Evolutionary conservation across 768 basidiomycete genomes (phyloP).

Genomic region (Cystofilobasidium ferigula): DNA sequence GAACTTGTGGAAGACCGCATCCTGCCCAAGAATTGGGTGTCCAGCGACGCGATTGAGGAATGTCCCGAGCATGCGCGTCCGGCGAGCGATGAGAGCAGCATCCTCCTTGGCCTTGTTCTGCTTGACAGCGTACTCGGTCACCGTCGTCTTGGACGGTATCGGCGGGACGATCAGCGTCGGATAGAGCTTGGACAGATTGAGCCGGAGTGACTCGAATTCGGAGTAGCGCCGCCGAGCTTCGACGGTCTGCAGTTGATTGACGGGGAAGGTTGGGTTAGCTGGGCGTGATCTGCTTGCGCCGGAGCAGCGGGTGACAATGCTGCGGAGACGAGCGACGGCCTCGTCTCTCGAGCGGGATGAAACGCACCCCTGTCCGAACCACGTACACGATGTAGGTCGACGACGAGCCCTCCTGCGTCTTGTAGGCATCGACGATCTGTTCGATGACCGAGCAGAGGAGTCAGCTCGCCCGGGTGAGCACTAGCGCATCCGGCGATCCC

Average conservation of each 20-base stretch:
- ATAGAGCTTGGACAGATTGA: conserved; percentile 71
- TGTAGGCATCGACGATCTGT: conserved; percentile 88
- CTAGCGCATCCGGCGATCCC: background rate
- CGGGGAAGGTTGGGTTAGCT: background rate
- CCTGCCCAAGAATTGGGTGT: conserved; percentile 91
- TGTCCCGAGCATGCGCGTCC: conserved; percentile 89
- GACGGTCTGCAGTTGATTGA: conserved; percentile 47
- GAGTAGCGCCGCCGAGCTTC: conserved; percentile 87
- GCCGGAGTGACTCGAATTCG: conserved; percentile 87
- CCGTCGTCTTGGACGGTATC: conserved; percentile 89
- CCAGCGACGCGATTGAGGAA: conserved; percentile 80
- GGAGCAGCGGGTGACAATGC: no score
- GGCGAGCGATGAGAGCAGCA: conserved; percentile 72
- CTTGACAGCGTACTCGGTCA: conserved; percentile 94
- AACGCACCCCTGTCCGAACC: conserved; percentile 67
- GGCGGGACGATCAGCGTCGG: conserved; percentile 95
- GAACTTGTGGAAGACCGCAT: conserved; percentile 92
- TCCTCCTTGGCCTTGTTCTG: conserved; percentile 96
- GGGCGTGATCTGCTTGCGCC: no score
- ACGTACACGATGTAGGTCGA: conserved; percentile 92
- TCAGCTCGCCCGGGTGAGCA: no score
- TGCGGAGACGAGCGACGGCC: conserved; percentile 24
- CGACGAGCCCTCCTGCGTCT: conserved; percentile 77
- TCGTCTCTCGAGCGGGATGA: background rate
- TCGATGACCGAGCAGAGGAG: background rate